Evolutionary conservation across 208 protist species (phyloP).

Genomic region (Vickermania ingenoplastis): DNA sequence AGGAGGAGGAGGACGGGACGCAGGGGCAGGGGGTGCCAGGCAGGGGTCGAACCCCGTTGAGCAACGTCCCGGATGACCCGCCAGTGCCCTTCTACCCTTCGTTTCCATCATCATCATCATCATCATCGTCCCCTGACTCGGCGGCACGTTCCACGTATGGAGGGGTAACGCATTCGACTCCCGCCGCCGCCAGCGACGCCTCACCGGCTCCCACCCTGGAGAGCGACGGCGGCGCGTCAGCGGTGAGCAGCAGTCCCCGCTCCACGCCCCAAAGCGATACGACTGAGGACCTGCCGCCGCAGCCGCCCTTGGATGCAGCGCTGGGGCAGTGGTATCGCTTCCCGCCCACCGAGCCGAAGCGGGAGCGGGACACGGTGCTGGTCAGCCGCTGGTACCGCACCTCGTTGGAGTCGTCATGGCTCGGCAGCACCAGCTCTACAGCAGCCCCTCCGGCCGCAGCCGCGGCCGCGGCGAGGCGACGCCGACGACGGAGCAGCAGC

Average conservation of each 20-base stretch:
- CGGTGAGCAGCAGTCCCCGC: background rate
- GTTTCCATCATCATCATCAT: too few species aligned
- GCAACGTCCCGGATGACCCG: too few species aligned
- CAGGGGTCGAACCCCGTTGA: too few species aligned
- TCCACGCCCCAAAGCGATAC: too few species aligned
- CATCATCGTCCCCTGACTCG: too few species aligned
- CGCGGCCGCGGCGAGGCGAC: background rate
- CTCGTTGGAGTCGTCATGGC: constrained; percentile 52
- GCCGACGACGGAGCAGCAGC: too few species aligned
- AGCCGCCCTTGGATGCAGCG: constrained; percentile 16
- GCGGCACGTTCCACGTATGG: too few species aligned
- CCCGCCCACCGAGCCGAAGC: background rate
- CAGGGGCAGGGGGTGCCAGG: background rate
- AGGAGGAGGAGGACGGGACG: too few species aligned
- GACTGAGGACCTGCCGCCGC: too few species aligned
- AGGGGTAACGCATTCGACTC: too few species aligned
- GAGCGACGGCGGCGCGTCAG: background rate
- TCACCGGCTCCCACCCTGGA: background rate
- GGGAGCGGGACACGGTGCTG: constrained; percentile 67
- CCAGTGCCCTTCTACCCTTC: too few species aligned
- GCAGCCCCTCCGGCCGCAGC: background rate
- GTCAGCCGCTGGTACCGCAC: constrained; percentile 60
- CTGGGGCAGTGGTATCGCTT: constrained; percentile 42
- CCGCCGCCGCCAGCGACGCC: background rate
- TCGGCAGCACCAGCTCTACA: constrained; percentile 24